Evolutionary conservation across 257 asterid species (phyloP), one percentile per base, ranked within the genome.

Genomic region (Gentiana straminea): DNA sequence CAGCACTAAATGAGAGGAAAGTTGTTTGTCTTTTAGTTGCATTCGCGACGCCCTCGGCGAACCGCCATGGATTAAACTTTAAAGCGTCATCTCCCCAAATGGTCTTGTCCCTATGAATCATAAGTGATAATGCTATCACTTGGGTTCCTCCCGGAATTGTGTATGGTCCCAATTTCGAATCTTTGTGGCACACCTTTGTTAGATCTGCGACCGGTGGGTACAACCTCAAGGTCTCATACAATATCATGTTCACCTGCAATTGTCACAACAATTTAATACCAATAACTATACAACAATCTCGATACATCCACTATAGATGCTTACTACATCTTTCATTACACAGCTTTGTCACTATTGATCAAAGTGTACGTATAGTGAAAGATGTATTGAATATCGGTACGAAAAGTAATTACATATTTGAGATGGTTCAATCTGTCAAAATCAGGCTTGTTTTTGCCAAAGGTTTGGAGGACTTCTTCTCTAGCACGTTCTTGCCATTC

Each of bases 41-140:
- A 34, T 57, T 62, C 6, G 35, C 10, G 4, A 68, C 68, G 7
- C 73, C 73, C 4, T 68, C 65, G 1, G 68, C 51, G 13, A 68
- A 68, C 52, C 73, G 51, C 10, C 43, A 50, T 3, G 73, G 73
- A 10, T 52, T 68, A 55, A 68, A 68, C 12, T 62, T 64, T 8
- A 34, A 41, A 0, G 65, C 64, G 13, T 68, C 73, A 2, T 68
- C 52, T 9, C 68, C 73, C 73, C 55, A 51, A 24, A 51, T 15
- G 33, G 3, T 24, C 12, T 24, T 51, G 12, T 51, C 55, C 11
- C 55, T 24, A 12, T 51, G 55, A 51, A 51, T 3, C 55, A 51
- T 51, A 11, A 51, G 10, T 7, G 55, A 4, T 13, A 10, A 36
- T 10, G 34, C 4, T 1, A 24, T 24, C 35, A 51, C 32, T 24